Evolutionary conservation across 805 yeast species (phyloP).

Genomic region (Millerozyma miso): DNA sequence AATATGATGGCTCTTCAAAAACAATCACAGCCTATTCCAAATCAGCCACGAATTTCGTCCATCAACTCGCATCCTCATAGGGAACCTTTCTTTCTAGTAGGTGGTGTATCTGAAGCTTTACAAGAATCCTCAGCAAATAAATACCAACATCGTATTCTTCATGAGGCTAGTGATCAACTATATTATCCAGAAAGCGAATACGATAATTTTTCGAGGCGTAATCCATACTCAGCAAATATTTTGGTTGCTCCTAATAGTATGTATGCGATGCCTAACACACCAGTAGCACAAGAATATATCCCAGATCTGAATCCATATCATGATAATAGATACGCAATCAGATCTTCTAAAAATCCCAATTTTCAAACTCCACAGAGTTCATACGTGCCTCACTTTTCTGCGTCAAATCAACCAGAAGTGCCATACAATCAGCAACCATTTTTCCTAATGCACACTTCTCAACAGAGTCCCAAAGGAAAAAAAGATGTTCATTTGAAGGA

Average conservation of each 20-base stretch:
- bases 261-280: neutral
- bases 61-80: neutral
- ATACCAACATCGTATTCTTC: neutral
- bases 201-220: neutral
- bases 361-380: neutral
- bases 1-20: slow-evolving; percentile 30
- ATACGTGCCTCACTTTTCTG: neutral
- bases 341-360: neutral
- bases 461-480: neutral
- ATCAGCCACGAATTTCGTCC: neutral
- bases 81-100: neutral
- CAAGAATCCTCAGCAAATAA: neutral
- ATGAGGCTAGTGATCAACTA: neutral
- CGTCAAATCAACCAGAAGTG: neutral
- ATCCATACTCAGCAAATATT: neutral
- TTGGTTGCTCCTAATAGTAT: neutral
- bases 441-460: neutral
- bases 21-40: neutral
- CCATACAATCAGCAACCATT: neutral
- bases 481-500: neutral
- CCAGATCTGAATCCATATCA: neutral
- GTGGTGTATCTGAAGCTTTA: neutral
- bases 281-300: neutral
- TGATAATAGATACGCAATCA: neutral
- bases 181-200: neutral